Base-by-base conservation (phyloP, 164 flowering plant species). In the Paratinospora sagittata region DNA sequence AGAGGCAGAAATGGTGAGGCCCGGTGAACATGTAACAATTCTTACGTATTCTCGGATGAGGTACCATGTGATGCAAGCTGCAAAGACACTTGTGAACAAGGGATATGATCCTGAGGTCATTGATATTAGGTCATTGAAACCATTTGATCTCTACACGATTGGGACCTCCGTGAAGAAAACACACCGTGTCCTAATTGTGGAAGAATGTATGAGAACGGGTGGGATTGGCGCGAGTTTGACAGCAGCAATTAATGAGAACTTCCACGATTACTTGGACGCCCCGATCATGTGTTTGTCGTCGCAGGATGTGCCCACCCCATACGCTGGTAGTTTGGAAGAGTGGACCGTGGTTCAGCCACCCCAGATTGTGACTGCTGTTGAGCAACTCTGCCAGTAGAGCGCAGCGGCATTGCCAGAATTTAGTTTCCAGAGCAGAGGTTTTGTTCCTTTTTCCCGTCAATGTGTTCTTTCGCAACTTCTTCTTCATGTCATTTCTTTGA, bases 1-100 rank as follows among this genome's bases (percentile, higher is more conserved):
- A 80, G 94, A 89, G 80, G 96, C 97, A 8, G 97, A 92, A 83
- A 92, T 90, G 97, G 96, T 92, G 47, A 83, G 96, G 78, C 97
- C 97, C 0, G 96, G 97, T 47, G 94, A 90, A 79, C 89, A 92
- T 65, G 80, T 90, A 26, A 92, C 97, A 0, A 90, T 92, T 37
- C 76, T 90, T 23, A 92, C 97, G 12, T 92, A 92, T 75, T 92
- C 97, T 11, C 78, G 97, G 73, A 92, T 92, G 97, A 85, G 97
- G 76, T 92, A 92, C 78, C 96, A 92, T 66, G 97, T 90, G 63
- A 90, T 89, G 93, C 96, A 92, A 80, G 97, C 97, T 45, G 96
- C 89, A 11, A 90, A 92, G 78, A 90, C 94, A 12, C 78, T 92
- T 72, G 94, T 92, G 63, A 86, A 89, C 88, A 92, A 89, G 76